A percentile compares a stretch with the other conserved stretches of the same genome.
These are phyloP conservation scores for Aspergillus sparsus DNA, from an alignment of 495 filamentous ascomycete species.

Conservation along the genomic window DNA sequence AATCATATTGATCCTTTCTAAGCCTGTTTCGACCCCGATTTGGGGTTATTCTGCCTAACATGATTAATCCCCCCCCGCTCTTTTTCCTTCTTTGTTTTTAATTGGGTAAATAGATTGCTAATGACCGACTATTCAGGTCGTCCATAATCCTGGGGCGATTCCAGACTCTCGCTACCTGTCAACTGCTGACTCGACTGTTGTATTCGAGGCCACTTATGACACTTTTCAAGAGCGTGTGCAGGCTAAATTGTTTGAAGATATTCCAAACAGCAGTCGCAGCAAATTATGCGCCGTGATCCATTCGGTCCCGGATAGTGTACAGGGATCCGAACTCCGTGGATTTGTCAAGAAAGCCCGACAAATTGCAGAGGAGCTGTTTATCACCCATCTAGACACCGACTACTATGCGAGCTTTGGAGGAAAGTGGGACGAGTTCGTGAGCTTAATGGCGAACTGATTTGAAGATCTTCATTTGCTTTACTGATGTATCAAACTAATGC, in stretches of 20 bases:
- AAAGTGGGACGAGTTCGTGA: constrained; percentile 46
- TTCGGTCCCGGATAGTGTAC: constrained; percentile 39
- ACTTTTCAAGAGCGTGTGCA: constrained; percentile 42
- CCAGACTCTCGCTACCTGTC: constrained; percentile 48
- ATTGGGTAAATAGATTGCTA: constrained; percentile 25
- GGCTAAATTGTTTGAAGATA: constrained; percentile 35
- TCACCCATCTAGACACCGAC: constrained; percentile 44
- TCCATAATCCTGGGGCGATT: constrained; percentile 51
- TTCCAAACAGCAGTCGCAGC: constrained; percentile 37
- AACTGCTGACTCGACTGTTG: constrained; percentile 46
- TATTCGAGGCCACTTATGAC: constrained; percentile 48
- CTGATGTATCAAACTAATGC: constrained; percentile 1
- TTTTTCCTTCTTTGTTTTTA: constrained; percentile 22
- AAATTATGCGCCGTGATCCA: constrained; percentile 46
- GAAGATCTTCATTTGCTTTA: neutral
- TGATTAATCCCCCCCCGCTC: neutral
- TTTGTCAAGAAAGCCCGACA: constrained; percentile 41
- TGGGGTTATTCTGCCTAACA: constrained; percentile 1
- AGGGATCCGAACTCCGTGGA: constrained; percentile 32
- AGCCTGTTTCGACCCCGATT: constrained; percentile 1
- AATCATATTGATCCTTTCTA: constrained; percentile 12
- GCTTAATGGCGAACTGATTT: constrained; percentile 36
- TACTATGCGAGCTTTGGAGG: constrained; percentile 50
- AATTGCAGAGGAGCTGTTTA: constrained; percentile 45
- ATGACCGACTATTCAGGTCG: constrained; percentile 35